Evolutionary conservation across 495 filamentous ascomycete species (phyloP).

Genomic region (Penicillium ucsense): DNA sequence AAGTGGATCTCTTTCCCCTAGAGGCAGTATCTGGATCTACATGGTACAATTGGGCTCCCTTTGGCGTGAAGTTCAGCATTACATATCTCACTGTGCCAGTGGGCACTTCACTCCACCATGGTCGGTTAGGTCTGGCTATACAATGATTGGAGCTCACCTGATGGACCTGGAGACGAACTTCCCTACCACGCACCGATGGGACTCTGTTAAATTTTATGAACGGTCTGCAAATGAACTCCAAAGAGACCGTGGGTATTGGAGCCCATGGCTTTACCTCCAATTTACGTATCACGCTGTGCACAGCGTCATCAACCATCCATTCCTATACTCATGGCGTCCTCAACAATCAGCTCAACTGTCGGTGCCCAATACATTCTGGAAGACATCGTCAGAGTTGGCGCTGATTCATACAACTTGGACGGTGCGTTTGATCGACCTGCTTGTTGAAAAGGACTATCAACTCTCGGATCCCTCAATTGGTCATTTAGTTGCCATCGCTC

Average conservation of each 20-base stretch:
- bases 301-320: slow-evolving; percentile 35
- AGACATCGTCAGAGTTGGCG: slow-evolving; percentile 31
- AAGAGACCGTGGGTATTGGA: slow-evolving; percentile 30
- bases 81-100: slow-evolving; percentile 28
- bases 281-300: slow-evolving; percentile 36
- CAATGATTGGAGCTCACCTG: slow-evolving; percentile 30
- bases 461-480: slow-evolving; percentile 34
- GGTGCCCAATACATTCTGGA: slow-evolving; percentile 37
- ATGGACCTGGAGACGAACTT: slow-evolving; percentile 34
- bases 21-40: slow-evolving; percentile 32
- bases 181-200: slow-evolving; percentile 30
- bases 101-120: slow-evolving; percentile 30
- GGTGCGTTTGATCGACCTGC: slow-evolving; percentile 34
- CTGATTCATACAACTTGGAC: slow-evolving; percentile 36
- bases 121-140: slow-evolving; percentile 32
- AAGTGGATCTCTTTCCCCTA: slow-evolving; percentile 18
- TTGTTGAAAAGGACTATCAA: slow-evolving; percentile 28
- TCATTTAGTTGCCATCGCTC: slow-evolving; percentile 29
- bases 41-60: slow-evolving; percentile 28
- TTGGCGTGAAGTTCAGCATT: slow-evolving; percentile 32
- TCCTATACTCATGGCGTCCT: slow-evolving; percentile 35
- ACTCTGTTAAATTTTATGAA: slow-evolving; percentile 32
- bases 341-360: slow-evolving; percentile 33
- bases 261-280: slow-evolving; percentile 34
- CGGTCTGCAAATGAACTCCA: slow-evolving; percentile 25